phyloP scores from a whole-genome alignment of 208 protist genomes.

The Phytomonas francai region DNA sequence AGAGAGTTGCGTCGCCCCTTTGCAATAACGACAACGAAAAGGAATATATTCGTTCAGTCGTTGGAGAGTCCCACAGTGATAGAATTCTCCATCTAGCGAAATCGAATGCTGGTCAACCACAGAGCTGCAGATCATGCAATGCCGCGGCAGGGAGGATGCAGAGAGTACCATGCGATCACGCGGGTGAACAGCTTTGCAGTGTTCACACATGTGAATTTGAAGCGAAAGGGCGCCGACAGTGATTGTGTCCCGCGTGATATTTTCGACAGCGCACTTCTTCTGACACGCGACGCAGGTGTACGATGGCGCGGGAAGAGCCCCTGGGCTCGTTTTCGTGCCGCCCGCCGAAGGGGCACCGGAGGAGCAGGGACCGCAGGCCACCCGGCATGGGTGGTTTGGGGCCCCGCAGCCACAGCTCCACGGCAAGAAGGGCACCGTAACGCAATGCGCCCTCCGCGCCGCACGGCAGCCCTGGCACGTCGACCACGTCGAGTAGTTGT shows the following conservation, averaged over 20 bases:
- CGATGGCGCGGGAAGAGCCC: neutral
- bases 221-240: conserved; percentile 13
- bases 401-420: conserved; percentile 68
- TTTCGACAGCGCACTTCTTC: conserved; percentile 6
- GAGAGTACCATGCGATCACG: conserved; percentile 44
- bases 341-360: conserved; percentile 5
- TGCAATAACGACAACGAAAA: conserved; percentile 46
- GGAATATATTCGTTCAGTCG: conserved; percentile 50
- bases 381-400: conserved; percentile 44
- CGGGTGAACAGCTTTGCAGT: conserved; percentile 52
- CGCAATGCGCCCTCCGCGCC: conserved; percentile 19
- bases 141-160: conserved; percentile 37
- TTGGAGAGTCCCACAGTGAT: conserved; percentile 40
- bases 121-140: conserved; percentile 56
- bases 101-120: conserved; percentile 15
- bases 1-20: conserved; percentile 16
- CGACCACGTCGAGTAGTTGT: conserved; percentile 62
- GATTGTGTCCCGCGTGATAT: conserved; percentile 7
- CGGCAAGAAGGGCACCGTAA: conserved; percentile 37
- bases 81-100: conserved; percentile 13
- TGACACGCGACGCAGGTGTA: conserved; percentile 52
- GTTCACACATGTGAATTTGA: conserved; percentile 33
- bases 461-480: conserved; percentile 46
- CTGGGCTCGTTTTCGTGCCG: neutral
- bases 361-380: conserved; percentile 32